Evolutionary conservation across 768 basidiomycete species (phyloP).

Genomic region (Auriculariales sp.): DNA sequence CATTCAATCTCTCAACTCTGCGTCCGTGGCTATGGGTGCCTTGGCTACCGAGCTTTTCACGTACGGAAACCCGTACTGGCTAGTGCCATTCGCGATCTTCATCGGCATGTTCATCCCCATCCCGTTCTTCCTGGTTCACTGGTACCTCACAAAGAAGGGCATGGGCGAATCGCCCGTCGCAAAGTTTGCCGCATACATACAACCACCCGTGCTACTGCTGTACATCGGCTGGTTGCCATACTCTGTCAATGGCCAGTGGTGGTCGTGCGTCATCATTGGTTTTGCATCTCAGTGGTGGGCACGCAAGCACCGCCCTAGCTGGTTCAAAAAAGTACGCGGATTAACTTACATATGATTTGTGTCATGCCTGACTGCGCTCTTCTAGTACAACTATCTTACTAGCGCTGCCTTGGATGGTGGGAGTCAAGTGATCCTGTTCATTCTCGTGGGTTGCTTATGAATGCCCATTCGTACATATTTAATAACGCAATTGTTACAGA

Average conservation of each 20-base stretch:
- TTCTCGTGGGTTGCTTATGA: constrained; percentile 23
- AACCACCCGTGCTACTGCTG: constrained; percentile 13
- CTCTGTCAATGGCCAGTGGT: constrained; percentile 31
- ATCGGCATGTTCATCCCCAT: constrained; percentile 35
- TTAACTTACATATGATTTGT: no score
- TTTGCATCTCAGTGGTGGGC: constrained; percentile 35
- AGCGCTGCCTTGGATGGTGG: constrained; percentile 38
- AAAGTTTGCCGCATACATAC: constrained; percentile 25
- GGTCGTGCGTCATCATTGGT: constrained; percentile 35
- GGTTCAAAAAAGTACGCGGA: constrained; percentile 30
- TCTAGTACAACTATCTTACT: constrained; percentile 28
- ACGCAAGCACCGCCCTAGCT: constrained; percentile 25
- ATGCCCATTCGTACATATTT: background rate
- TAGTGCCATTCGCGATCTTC: constrained; percentile 35
- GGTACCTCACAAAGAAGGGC: constrained; percentile 14
- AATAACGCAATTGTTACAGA: constrained; percentile 2
- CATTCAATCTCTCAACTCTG: constrained; percentile 37
- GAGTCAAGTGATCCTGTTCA: constrained; percentile 33
- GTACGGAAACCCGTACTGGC: constrained; percentile 30
- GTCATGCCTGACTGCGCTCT: background rate
- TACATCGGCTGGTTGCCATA: constrained; percentile 9
- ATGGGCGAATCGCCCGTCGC: constrained; percentile 20
- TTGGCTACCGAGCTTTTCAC: constrained; percentile 38
- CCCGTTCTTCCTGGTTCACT: constrained; percentile 33
- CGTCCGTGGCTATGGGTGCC: constrained; percentile 41